Conservation (phyloP, 352 stramenopile genomes). For the Phytophthora niederhauseri region DNA sequence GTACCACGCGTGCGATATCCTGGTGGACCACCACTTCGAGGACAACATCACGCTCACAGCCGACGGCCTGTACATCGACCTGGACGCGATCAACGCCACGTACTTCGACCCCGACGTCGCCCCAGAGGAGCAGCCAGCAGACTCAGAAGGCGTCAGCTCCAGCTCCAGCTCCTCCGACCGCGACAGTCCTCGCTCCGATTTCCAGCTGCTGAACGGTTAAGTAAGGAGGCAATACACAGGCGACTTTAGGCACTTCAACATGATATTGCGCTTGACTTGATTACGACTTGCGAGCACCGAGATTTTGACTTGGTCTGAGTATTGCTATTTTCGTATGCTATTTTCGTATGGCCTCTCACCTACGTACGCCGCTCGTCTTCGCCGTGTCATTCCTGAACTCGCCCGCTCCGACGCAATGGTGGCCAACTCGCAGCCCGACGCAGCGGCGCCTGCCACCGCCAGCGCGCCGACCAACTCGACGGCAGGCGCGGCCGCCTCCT, state of each 20-base stretch:
- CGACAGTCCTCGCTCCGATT: slow-evolving; percentile 4
- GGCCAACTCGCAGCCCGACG: slow-evolving; percentile 25
- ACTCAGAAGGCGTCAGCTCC: slow-evolving; percentile 4
- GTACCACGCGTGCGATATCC: slow-evolving; percentile 65
- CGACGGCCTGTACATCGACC: slow-evolving; percentile 61
- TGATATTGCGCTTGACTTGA: slow-evolving; percentile 26
- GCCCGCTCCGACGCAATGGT: slow-evolving; percentile 13
- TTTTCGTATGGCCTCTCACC: not conserved
- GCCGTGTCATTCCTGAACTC: slow-evolving; percentile 19
- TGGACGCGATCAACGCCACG: slow-evolving; percentile 62
- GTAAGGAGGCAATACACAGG: not conserved
- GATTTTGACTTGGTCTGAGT: slow-evolving; percentile 20
- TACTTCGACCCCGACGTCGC: slow-evolving; percentile 11
- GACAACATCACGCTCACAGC: slow-evolving; percentile 63
- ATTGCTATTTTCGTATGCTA: slow-evolving; percentile 10
- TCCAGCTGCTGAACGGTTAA: not conserved
- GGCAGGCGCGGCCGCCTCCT: slow-evolving; percentile 1
- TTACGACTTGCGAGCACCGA: slow-evolving; percentile 20
- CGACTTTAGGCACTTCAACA: slow-evolving; percentile 14
- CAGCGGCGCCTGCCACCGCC: not conserved
- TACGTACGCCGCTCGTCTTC: slow-evolving; percentile 3
- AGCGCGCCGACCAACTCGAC: not conserved
- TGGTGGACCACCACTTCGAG: slow-evolving; percentile 64
- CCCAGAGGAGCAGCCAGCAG: not conserved
- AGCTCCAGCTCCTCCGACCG: not conserved